Evolutionary conservation across 176 grass and related monocot genomes (phyloP), one percentile per base, ranked within the genome.

Genomic region (Alopecurus myosuroides): DNA sequence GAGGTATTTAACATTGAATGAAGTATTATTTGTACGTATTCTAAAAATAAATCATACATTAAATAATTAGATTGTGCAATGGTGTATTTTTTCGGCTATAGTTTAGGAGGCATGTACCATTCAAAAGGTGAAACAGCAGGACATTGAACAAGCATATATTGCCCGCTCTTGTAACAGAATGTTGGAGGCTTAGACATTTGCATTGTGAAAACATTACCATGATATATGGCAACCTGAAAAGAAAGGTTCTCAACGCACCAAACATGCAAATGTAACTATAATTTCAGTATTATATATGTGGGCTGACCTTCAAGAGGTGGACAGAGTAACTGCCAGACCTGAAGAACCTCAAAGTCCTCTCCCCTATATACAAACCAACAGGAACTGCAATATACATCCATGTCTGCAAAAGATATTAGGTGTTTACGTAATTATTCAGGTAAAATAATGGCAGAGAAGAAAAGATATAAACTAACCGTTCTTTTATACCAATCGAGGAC

Each of bases 131-230:
- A 99, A 63, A 99, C 93, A 33, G 72, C 89, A 50, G 97, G 91
- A 81, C 97, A 99, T 31, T 99, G 93, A 62, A 99, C 93, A 88
- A 96, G 94, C 91, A 99, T 99, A 71, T 99, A 99, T 36, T 99
- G 93, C 18, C 97, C 97, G 1, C 97, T 99, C 81, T 89, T 90
- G 84, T 99, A 91, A 66, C 89, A 89, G 51, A 99, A 99, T 57
- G 89, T 83, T 12, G 69, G 75, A 69, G 97, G 93, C 79, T 92
- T 99, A 42, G 97, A 94, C 97, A 96, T 99, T 77, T 99, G 97
- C 61, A 96, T 76, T 30, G 97, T 96, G 67, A 99, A 79, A 86
- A 96, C 97, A 77, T 92, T 96, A 50, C 97, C 97, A 55, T 91
- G 97, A 88, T 96, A 96, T 92, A 99, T 96, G 6, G 91, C 89